phyloP scores from a whole-genome alignment of 306 rosid species.

The Malus domestica region ASM211411v1 NC_041794.1:1608001-1608500 shows the following conservation, averaged over 20 bases:
- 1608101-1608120: too few species aligned
- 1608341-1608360: conserved; percentile 73
- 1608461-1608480: conserved; percentile 98
- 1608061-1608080: too few species aligned
- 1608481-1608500: conserved; percentile 99
- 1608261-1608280: conserved; percentile 90
- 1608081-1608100: too few species aligned
- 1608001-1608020: too few species aligned
- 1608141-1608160: conserved; percentile 39
- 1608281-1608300: conserved; percentile 55
- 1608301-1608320: conserved; percentile 1
- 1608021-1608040: too few species aligned
- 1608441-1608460: conserved; percentile 88
- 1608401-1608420: conserved; percentile 94
- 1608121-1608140: conserved; percentile 27
- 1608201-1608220: background rate
- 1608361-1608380: conserved; percentile 96
- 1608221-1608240: conserved; percentile 4
- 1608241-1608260: conserved; percentile 35
- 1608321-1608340: conserved; percentile 14
- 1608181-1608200: conserved; percentile 53
- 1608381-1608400: conserved; percentile 96
- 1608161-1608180: conserved; percentile 64
- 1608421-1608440: conserved; percentile 97
- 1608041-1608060: too few species aligned